phyloP scores from a whole-genome alignment of 306 rosid genomes.

The Cucurbita ficifolia region DNA sequence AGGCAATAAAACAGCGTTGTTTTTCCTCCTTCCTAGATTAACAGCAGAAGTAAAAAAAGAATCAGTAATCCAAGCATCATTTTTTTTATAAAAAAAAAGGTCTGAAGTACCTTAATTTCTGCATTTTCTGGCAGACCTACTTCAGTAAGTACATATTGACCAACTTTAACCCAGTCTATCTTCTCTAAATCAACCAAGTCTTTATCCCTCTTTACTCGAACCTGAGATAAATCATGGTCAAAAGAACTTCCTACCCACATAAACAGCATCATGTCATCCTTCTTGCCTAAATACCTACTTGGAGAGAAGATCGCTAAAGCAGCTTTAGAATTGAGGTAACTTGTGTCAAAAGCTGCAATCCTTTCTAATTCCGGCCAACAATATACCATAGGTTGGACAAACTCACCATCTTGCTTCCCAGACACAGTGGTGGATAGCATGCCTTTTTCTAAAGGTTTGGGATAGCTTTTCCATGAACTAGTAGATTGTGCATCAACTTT shows the following conservation, averaged over 20 bases:
- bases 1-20: not conserved
- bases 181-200: conserved; percentile 29
- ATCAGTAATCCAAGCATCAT: not conserved
- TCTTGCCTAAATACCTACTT: conserved; percentile 18
- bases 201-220: conserved; percentile 34
- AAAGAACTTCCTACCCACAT: conserved; percentile 76
- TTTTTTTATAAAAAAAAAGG: not conserved
- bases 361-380: conserved; percentile 75
- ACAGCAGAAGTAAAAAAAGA: not conserved
- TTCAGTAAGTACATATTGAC: conserved; percentile 34
- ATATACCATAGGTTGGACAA: conserved; percentile 30
- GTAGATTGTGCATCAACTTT: conserved; percentile 16
- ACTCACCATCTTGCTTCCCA: conserved; percentile 24
- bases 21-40: not conserved
- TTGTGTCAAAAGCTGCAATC: conserved; percentile 32
- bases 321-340: conserved; percentile 55
- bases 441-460: conserved; percentile 12
- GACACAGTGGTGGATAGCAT: conserved; percentile 21
- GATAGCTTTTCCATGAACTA: conserved; percentile 15
- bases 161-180: conserved; percentile 53
- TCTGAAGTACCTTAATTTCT: conserved; percentile 42
- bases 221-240: conserved; percentile 26
- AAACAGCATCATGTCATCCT: conserved; percentile 36
- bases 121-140: conserved; percentile 50
- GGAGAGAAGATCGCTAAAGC: conserved; percentile 61